These are phyloP conservation scores for Monascus ruber DNA, from an alignment of 2,329 filamentous ascomycete species.

Conservation along the genomic window DNA sequence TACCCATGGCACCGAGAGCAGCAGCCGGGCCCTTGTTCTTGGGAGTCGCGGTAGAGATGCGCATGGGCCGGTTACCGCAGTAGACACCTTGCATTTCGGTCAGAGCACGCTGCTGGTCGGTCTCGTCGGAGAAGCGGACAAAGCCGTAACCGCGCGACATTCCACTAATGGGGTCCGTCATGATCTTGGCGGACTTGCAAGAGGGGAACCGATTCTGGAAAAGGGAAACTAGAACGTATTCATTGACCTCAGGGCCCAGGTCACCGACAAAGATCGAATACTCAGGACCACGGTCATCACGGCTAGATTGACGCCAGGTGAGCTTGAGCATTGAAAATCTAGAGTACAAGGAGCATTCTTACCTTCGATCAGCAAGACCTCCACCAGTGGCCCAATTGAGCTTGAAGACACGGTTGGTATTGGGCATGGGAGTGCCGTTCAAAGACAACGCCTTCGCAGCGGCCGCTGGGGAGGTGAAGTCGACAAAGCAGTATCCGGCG, in stretches of 20 bases:
- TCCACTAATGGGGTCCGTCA: constrained; percentile 96
- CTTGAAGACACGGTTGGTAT: constrained; percentile 92
- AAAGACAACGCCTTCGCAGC: constrained; percentile 83
- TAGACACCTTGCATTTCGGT: constrained; percentile 99
- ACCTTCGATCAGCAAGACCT: constrained; percentile 87
- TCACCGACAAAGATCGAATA: constrained; percentile 97
- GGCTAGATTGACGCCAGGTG: constrained; percentile 27
- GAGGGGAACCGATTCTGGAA: constrained; percentile 95
- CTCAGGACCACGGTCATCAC: constrained; percentile 91
- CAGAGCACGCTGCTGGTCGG: constrained; percentile 89
- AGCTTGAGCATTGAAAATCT: constrained; percentile 6
- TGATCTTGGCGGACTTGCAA: constrained; percentile 99
- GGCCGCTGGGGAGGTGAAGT: constrained; percentile 71
- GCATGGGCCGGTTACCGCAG: constrained; percentile 96
- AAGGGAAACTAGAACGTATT: constrained; percentile 91
- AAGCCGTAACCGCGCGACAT: constrained; percentile 98
- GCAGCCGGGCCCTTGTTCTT: constrained; percentile 66
- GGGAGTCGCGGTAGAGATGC: constrained; percentile 92
- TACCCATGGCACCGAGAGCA: constrained; percentile 39
- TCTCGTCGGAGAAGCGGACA: constrained; percentile 90
- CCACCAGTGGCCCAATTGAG: constrained; percentile 98
- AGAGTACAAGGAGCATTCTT: constrained; percentile 18
- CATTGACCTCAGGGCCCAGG: constrained; percentile 94
- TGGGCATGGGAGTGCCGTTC: constrained; percentile 81
- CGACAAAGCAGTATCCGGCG: constrained; percentile 97